Percentiles rank a stretch among this genome's conserved stretches.
Conservation (phyloP, 179 eudicot genomes). For the Beta macrorhiza region DNA sequence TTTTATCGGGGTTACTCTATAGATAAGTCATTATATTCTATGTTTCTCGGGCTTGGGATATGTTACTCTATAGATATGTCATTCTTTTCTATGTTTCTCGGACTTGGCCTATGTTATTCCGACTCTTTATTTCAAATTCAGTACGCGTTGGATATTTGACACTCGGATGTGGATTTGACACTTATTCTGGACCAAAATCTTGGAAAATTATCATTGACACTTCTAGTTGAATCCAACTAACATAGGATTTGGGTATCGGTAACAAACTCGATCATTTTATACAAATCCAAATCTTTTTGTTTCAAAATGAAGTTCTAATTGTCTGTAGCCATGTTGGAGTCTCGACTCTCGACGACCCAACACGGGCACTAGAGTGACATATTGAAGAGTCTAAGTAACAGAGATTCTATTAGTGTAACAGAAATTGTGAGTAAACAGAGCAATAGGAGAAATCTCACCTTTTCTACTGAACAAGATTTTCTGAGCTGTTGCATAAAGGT, state of each 20-base stretch:
- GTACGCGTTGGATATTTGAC: neutral
- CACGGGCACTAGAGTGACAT: neutral
- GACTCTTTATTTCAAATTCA: too few species aligned
- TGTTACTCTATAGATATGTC: neutral
- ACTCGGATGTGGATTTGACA: neutral
- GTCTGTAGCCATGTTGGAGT: neutral
- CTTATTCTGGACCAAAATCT: neutral
- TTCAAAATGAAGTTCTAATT: neutral
- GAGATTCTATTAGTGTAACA: neutral
- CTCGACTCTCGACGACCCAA: neutral
- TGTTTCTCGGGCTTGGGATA: neutral
- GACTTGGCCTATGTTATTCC: neutral
- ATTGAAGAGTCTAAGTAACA: neutral
- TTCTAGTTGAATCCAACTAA: too few species aligned
- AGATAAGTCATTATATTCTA: neutral
- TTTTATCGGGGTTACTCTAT: neutral
- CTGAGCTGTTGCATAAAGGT: slow-evolving; percentile 60
- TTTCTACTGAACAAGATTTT: slow-evolving; percentile 47
- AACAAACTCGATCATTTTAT: neutral
- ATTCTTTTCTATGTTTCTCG: neutral
- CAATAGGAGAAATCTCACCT: slow-evolving; percentile 33
- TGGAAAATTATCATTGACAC: neutral
- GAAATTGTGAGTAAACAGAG: neutral
- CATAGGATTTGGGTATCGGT: too few species aligned
- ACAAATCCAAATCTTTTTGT: neutral